Evolutionary conservation across 495 filamentous ascomycete species (phyloP).

Genomic region (Cladorrhinum samala): DNA sequence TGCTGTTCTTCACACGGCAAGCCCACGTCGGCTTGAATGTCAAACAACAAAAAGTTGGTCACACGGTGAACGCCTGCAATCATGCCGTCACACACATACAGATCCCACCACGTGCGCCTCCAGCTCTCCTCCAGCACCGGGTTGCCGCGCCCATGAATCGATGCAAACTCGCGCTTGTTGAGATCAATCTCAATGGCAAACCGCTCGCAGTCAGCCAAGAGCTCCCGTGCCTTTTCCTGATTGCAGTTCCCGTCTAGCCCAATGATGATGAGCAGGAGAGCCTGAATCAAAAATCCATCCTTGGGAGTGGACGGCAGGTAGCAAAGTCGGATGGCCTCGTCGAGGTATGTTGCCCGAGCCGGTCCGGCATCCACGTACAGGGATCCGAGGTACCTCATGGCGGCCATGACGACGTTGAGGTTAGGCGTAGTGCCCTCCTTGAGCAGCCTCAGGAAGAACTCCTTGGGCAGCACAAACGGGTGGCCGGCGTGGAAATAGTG

Average conservation of each 20-base stretch:
- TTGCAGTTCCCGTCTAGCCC: conserved; percentile 72
- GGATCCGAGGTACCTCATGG: conserved; percentile 65
- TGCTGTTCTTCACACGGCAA: conserved; percentile 76
- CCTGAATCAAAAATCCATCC: conserved; percentile 69
- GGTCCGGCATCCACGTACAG: conserved; percentile 50
- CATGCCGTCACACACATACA: conserved; percentile 74
- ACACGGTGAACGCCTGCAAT: conserved; percentile 51
- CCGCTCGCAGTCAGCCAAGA: conserved; percentile 60
- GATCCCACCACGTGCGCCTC: conserved; percentile 87
- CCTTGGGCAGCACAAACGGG: conserved; percentile 55
- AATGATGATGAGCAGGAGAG: conserved; percentile 68
- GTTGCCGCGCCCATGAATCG: conserved; percentile 39
- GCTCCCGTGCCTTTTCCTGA: conserved; percentile 56
- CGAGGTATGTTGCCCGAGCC: conserved; percentile 47
- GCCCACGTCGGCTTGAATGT: conserved; percentile 51
- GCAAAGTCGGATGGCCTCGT: conserved; percentile 49
- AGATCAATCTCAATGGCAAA: conserved; percentile 70
- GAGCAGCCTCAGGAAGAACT: conserved; percentile 37
- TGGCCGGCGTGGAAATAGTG: conserved; percentile 64
- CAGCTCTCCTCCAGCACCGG: conserved; percentile 61
- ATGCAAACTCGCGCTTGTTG: conserved; percentile 52
- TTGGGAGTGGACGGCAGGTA: conserved; percentile 44
- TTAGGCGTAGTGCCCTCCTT: conserved; percentile 34
- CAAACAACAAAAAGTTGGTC: conserved; percentile 52
- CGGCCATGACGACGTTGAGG: conserved; percentile 44